A percentile compares a stretch with the other conserved stretches of the same genome.
Conservation (phyloP, 106 monocot genomes). For the Dioscorea zingiberensis region DNA sequence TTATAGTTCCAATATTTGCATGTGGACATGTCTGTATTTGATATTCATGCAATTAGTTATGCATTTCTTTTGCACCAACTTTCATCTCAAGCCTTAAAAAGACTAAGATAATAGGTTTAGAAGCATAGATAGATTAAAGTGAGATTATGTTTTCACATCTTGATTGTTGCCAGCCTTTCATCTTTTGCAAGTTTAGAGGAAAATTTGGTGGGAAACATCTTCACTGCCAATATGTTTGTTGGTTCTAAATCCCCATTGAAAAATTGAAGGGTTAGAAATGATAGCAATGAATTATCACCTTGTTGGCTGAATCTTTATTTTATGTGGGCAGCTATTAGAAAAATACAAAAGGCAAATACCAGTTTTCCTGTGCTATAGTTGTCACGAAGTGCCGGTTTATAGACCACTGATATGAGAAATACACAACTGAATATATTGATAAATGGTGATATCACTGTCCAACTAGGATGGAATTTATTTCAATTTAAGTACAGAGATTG, state of each 20-base stretch:
- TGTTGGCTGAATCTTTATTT: neutral
- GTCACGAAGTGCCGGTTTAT: neutral
- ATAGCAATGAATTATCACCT: neutral
- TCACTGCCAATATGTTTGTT: neutral
- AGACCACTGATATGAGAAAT: neutral
- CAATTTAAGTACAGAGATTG: neutral
- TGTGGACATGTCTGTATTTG: no score
- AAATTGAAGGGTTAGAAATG: neutral
- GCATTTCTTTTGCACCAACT: neutral
- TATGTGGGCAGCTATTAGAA: neutral
- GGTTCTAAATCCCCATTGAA: neutral
- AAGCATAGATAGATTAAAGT: no score
- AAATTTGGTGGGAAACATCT: neutral
- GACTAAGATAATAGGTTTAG: no score
- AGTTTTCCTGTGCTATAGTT: neutral
- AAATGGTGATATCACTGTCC: neutral
- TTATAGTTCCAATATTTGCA: neutral
- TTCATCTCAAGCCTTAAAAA: neutral
- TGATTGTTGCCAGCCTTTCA: neutral
- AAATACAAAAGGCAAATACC: neutral
- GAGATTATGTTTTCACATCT: neutral
- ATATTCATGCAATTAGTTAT: neutral
- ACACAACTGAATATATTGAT: neutral
- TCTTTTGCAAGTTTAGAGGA: neutral
- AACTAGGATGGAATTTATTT: neutral